Percentiles rank a stretch among this genome's conserved stretches.
phyloP scores from a whole-genome alignment of 768 basidiomycete species.

The Leccinum olivaceopallidum region DNA sequence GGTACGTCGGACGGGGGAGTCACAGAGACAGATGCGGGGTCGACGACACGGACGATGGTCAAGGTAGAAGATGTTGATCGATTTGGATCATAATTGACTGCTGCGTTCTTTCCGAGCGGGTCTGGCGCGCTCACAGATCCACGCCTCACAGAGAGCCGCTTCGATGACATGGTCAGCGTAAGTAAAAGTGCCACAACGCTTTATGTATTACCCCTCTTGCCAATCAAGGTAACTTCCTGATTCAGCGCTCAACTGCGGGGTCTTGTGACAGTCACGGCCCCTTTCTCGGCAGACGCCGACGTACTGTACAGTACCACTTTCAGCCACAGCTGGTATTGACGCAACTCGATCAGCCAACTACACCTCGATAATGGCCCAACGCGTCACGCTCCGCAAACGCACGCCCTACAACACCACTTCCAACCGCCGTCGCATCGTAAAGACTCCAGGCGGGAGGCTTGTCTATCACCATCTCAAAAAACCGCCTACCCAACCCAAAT shows the following conservation, averaged over 20 bases:
- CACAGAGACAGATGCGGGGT: slow-evolving; percentile 30
- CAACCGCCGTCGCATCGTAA: slow-evolving; percentile 91
- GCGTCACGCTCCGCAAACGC: slow-evolving; percentile 99
- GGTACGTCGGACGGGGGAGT: slow-evolving; percentile 26
- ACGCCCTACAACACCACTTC: slow-evolving; percentile 98
- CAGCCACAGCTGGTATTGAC: slow-evolving; percentile 20
- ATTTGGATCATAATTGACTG: slow-evolving; percentile 51
- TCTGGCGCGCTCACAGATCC: slow-evolving; percentile 71
- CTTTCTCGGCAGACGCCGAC: slow-evolving; percentile 20
- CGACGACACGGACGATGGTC: slow-evolving; percentile 71
- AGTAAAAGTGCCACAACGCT: background rate
- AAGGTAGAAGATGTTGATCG: slow-evolving; percentile 62
- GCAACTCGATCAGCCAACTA: background rate
- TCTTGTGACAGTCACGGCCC: background rate
- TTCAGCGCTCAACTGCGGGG: background rate
- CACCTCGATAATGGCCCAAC: slow-evolving; percentile 81
- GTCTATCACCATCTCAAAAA: slow-evolving; percentile 99
- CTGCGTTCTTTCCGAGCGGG: slow-evolving; percentile 59
- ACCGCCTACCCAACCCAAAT: slow-evolving; percentile 87
- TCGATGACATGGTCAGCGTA: slow-evolving; percentile 3
- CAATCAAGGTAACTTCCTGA: slow-evolving; percentile 4
- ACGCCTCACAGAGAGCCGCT: slow-evolving; percentile 53
- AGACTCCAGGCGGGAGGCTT: slow-evolving; percentile 98
- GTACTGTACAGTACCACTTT: slow-evolving; percentile 21
- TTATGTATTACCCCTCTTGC: background rate